phyloP scores from a whole-genome alignment of 2,329 filamentous ascomycete genomes.

The Talaromyces sp. region DNA sequence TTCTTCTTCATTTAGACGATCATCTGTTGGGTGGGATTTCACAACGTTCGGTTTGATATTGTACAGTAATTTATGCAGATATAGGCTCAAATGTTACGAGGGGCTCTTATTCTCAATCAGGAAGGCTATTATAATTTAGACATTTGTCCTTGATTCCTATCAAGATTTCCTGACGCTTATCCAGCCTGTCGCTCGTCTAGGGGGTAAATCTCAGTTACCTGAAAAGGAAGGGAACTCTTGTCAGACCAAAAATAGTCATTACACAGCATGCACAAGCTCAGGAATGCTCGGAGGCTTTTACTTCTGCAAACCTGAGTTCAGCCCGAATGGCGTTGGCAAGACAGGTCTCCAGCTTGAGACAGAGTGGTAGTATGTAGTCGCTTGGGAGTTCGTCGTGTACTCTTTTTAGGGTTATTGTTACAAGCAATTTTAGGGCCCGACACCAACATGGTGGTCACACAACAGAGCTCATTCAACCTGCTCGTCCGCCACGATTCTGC shows the following conservation, averaged over 20 bases:
- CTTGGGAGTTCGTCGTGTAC: background rate
- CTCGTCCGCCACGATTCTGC: background rate
- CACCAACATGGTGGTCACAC: constrained; percentile 4
- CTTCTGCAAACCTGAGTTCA: constrained; percentile 6
- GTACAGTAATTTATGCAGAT: background rate
- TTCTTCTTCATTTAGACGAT: background rate
- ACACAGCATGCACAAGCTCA: background rate
- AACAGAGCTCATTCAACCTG: background rate
- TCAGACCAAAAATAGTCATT: background rate
- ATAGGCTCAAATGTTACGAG: background rate
- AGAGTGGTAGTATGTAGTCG: background rate
- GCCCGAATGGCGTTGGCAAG: background rate
- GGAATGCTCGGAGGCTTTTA: background rate
- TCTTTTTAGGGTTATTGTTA: background rate
- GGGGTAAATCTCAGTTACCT: background rate
- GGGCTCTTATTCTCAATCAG: background rate
- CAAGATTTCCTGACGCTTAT: background rate
- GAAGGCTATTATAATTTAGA: background rate
- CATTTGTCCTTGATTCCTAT: background rate
- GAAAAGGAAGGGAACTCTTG: background rate
- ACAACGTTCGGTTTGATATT: background rate
- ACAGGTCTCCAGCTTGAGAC: background rate
- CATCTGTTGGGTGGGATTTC: background rate
- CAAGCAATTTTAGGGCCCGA: background rate
- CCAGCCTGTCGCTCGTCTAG: background rate